These are phyloP conservation scores for Cyberlindnera amylophila DNA, from an alignment of 805 yeast genomes.

Conservation along the genomic window DNA sequence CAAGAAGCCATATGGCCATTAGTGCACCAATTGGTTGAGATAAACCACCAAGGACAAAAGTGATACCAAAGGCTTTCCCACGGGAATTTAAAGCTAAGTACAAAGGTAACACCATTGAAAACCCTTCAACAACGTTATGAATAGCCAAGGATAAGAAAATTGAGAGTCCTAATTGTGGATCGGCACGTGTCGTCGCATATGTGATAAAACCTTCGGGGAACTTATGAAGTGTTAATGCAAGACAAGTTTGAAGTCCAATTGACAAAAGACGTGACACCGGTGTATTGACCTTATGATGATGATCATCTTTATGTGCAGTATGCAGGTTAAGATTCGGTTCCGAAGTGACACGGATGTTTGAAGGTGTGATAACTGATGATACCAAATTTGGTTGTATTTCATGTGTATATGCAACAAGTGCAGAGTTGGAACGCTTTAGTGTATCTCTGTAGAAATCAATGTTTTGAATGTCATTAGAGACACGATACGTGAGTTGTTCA, in stretches of 20 bases:
- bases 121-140: constrained; percentile 93
- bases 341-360: constrained; percentile 18
- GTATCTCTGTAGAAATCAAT: constrained; percentile 24
- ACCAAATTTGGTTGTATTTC: neutral
- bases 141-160: constrained; percentile 82
- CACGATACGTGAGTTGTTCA: constrained; percentile 18
- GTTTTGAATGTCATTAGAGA: constrained; percentile 26
- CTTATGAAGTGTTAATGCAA: constrained; percentile 86
- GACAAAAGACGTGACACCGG: constrained; percentile 76
- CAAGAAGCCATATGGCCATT: constrained; percentile 54
- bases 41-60: constrained; percentile 71
- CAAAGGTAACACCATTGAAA: constrained; percentile 87
- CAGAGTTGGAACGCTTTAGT: constrained; percentile 7
- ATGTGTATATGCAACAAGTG: constrained; percentile 26
- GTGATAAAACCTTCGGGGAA: constrained; percentile 94
- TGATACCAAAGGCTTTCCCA: constrained; percentile 56
- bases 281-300: constrained; percentile 77
- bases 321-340: constrained; percentile 29
- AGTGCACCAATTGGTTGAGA: constrained; percentile 91
- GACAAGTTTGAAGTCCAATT: constrained; percentile 85
- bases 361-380: constrained; percentile 5
- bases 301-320: constrained; percentile 39
- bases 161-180: constrained; percentile 67
- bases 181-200: constrained; percentile 68
- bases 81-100: constrained; percentile 70